These are phyloP conservation scores for Naganishia friedmannii DNA, from an alignment of 768 basidiomycete genomes.

Conservation along the genomic window DNA sequence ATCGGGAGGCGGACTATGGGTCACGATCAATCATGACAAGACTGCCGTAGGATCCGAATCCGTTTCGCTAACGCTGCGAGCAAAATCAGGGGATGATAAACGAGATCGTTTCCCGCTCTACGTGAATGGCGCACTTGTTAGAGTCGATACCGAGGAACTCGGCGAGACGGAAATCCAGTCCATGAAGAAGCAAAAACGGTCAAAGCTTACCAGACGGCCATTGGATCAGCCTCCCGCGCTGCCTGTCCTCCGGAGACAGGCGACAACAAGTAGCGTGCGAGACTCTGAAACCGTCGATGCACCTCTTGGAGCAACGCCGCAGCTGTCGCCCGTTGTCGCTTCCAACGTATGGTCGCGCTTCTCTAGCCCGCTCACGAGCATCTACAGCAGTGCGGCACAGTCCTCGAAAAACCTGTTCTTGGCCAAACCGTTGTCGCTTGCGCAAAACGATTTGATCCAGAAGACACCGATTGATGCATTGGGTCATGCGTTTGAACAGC, in stretches of 20 bases:
- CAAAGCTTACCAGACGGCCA: constrained; percentile 80
- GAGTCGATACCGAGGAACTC: constrained; percentile 84
- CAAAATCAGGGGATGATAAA: constrained; percentile 61
- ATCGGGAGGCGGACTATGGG: constrained; percentile 83
- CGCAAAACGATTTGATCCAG: background rate
- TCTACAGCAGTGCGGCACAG: constrained; percentile 44
- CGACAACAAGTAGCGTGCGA: constrained; percentile 14
- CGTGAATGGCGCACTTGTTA: constrained; percentile 81
- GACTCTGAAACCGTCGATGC: background rate
- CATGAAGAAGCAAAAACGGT: constrained; percentile 75
- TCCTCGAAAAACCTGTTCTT: constrained; percentile 35
- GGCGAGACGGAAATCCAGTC: constrained; percentile 80
- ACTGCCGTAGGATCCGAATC: constrained; percentile 75
- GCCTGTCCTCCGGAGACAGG: constrained; percentile 42
- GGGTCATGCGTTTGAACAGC: constrained; percentile 74
- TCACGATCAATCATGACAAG: constrained; percentile 81
- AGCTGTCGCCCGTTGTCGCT: constrained; percentile 8
- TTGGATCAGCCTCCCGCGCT: constrained; percentile 72
- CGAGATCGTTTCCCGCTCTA: constrained; percentile 79
- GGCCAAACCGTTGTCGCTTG: constrained; percentile 13
- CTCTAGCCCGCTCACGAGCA: constrained; percentile 40
- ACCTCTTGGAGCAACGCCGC: background rate
- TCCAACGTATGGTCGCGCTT: constrained; percentile 35
- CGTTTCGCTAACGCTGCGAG: constrained; percentile 68
- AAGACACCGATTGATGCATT: constrained; percentile 54